Evolutionary conservation across 768 basidiomycete genomes (phyloP), one percentile per base, ranked within the genome.

Genomic region (Tylopilus sp.): DNA sequence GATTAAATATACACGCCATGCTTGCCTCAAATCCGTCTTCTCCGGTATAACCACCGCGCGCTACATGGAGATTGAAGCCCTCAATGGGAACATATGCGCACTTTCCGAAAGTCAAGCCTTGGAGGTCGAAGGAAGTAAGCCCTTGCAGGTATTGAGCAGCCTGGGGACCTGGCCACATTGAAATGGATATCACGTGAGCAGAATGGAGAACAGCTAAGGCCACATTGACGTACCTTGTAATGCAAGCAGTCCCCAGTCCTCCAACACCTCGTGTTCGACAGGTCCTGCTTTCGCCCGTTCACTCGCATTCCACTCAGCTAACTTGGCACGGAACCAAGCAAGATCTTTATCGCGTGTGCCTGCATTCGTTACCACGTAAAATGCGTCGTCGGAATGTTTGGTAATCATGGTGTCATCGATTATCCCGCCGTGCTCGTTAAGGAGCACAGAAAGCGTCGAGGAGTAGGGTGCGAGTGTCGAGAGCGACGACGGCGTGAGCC

Each of bases 321-420:
- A 67, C 62, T 84, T 83, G 37, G 73, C 67, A 25, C 65, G 61
- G 63, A 98, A 85, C 88, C 90, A 94, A 3, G 81, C 74, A 11
- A 94, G 76, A 63, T 97, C 96, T 57, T 84, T 79, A 3, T 84
- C 83, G 24, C 92, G 80, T 33, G 96, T 74, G 2, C 92, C 94
- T 1, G 96, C 96, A 65, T 98, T 98, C 0, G 97, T 99, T 24
- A 99, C 96, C 50, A 98, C 88, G 66, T 98, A 99, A 73, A 84
- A 98, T 0, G 86, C 83, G 61, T 86, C 79, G 6, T 79, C 64
- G 0, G 85, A 79, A 66, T 95, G 92, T 63, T 91, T 92, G 21
- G 89, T 91, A 66, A 98, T 84, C 67, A 98, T 82, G 19, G 88
- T 89, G 68, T 99, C 97, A 71, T 99, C 96, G 50, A 99, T 89